These are phyloP conservation scores for Quercus agrifolia DNA, from an alignment of 306 rosid genomes.

Conservation along the genomic window DNA sequence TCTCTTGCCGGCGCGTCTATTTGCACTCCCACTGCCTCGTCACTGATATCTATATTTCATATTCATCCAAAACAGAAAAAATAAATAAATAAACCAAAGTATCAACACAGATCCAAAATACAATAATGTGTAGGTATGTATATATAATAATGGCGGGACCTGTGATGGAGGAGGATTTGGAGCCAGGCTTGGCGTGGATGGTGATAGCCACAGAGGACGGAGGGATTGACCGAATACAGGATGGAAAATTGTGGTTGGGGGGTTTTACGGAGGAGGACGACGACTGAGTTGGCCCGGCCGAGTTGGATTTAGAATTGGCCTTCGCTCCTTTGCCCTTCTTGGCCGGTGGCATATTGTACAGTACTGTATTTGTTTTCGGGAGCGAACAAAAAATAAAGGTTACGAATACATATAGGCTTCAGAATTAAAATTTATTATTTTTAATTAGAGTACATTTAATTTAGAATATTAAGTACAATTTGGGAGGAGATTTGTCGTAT, in stretches of 20 bases:
- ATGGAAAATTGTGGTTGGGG: constrained; percentile 35
- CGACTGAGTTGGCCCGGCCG: constrained; percentile 27
- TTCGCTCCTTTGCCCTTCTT: constrained; percentile 63
- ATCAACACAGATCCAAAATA: background rate
- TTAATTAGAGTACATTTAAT: too few relatives aligned
- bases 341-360: constrained; percentile 54
- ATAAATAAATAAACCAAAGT: background rate
- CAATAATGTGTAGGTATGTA: background rate
- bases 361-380: background rate
- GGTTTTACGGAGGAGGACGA: constrained; percentile 7
- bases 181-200: constrained; percentile 94
- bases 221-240: constrained; percentile 67
- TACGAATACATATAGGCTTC: too few relatives aligned
- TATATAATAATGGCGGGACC: constrained; percentile 26
- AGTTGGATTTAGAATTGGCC: constrained; percentile 1
- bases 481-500: too few relatives aligned
- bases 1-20: constrained; percentile 92
- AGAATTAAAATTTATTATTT: too few relatives aligned
- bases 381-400: too few relatives aligned
- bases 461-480: too few relatives aligned
- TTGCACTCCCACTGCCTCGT: constrained; percentile 84
- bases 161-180: constrained; percentile 80
- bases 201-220: constrained; percentile 85
- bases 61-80: background rate
- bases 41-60: constrained; percentile 49